Evolutionary conservation across 768 basidiomycete genomes (phyloP).

Genomic region (Galerina sulciceps): DNA sequence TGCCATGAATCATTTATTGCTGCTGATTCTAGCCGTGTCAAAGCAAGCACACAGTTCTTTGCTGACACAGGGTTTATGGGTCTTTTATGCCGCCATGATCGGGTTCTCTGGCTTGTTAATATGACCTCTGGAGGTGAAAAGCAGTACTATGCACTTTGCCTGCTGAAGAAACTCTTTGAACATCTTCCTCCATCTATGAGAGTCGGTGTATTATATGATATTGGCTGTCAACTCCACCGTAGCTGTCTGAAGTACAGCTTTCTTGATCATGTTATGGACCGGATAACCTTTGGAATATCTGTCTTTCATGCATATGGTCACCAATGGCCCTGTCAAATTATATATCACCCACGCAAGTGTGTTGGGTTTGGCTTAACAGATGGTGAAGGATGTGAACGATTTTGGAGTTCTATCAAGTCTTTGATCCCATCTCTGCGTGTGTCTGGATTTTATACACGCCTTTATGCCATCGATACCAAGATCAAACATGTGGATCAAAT

Average conservation of each 20-base stretch:
- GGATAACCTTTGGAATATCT: constrained; percentile 32
- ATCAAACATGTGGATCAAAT: constrained; percentile 8
- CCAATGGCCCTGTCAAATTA: constrained; percentile 39
- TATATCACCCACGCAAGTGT: constrained; percentile 37
- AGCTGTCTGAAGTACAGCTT: constrained; percentile 30
- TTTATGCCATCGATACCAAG: constrained; percentile 13
- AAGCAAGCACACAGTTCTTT: constrained; percentile 24
- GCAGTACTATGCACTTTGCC: constrained; percentile 25
- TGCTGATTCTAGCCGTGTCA: constrained; percentile 25
- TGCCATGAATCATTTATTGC: constrained; percentile 35
- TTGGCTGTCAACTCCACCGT: constrained; percentile 38
- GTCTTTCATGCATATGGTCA: constrained; percentile 46
- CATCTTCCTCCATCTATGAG: constrained; percentile 29
- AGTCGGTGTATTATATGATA: constrained; percentile 35
- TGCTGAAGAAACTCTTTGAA: constrained; percentile 35
- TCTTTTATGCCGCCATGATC: neutral
- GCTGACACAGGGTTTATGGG: neutral
- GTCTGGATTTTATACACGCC: constrained; percentile 8
- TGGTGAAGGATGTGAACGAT: constrained; percentile 34
- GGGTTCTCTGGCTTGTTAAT: neutral
- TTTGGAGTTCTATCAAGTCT: neutral
- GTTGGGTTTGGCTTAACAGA: constrained; percentile 31
- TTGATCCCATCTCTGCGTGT: constrained; percentile 15
- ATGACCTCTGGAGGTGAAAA: neutral
- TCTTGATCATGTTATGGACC: constrained; percentile 19